These are phyloP conservation scores for Aquilaria agallochum DNA, from an alignment of 441 rosid species.

Conservation along the genomic window DNA sequence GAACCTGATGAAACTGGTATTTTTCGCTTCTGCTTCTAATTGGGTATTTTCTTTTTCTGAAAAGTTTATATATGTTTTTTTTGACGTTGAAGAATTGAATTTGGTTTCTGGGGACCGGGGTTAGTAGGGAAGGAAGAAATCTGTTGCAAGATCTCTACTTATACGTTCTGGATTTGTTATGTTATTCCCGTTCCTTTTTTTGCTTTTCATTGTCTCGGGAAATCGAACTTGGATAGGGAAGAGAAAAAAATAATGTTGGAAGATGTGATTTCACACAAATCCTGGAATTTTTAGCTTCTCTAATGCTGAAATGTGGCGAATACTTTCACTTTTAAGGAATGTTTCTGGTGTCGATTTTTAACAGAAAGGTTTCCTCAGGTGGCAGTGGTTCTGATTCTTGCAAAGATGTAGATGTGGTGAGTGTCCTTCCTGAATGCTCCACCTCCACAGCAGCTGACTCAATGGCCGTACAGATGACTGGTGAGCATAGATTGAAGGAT, in stretches of 20 bases:
- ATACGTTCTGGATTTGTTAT: not conserved
- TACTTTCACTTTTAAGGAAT: not conserved
- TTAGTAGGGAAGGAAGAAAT: not conserved
- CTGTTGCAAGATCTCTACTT: not conserved
- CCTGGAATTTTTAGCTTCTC: no score
- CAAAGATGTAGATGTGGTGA: constrained; percentile 87
- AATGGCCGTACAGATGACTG: constrained; percentile 17
- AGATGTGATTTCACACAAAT: no score
- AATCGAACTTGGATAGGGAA: not conserved
- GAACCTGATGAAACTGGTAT: constrained; percentile 44
- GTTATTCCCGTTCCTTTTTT: not conserved
- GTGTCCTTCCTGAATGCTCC: constrained; percentile 52
- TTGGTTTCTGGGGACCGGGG: not conserved
- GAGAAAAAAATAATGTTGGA: not conserved
- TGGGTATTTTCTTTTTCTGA: constrained; percentile 3
- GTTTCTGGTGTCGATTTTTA: not conserved
- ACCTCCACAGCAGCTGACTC: constrained; percentile 34
- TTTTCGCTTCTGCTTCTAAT: not conserved
- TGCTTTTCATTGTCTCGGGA: not conserved
- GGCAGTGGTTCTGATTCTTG: constrained; percentile 50
- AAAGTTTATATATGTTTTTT: constrained; percentile 14
- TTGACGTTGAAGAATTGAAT: not conserved
- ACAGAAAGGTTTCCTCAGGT: constrained; percentile 29
- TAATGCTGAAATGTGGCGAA: not conserved
- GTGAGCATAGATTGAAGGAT: constrained; percentile 31